A percentile compares a stretch with the other conserved stretches of the same genome.
Conservation (phyloP, 2,329 filamentous ascomycete species). For the Penicillium sp. region DNA sequence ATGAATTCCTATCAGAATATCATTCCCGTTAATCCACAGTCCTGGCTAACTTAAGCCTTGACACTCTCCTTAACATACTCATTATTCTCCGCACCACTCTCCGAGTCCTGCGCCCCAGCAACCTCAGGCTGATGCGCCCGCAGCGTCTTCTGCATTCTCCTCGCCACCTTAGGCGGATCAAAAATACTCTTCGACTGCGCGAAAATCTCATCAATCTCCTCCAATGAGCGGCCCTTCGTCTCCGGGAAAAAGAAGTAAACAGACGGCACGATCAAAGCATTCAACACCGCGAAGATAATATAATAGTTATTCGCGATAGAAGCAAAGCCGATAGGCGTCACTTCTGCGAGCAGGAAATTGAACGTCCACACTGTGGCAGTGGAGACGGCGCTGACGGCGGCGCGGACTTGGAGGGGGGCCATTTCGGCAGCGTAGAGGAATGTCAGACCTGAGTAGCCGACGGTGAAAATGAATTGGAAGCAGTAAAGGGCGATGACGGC, state of each 20-base stretch:
- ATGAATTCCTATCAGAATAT: background rate
- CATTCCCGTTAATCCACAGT: background rate
- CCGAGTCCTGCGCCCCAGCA: slow-evolving; percentile 13
- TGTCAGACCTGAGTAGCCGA: slow-evolving; percentile 65
- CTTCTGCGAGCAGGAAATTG: slow-evolving; percentile 46
- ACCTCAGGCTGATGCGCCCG: slow-evolving; percentile 2
- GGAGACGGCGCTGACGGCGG: slow-evolving; percentile 63
- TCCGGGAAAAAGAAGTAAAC: slow-evolving; percentile 50
- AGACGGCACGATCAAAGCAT: slow-evolving; percentile 38
- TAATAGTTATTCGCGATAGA: slow-evolving; percentile 57
- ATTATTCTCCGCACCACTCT: slow-evolving; percentile 20
- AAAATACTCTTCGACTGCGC: slow-evolving; percentile 39
- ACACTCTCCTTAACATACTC: slow-evolving; percentile 13
- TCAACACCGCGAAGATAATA: slow-evolving; percentile 53
- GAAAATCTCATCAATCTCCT: slow-evolving; percentile 51
- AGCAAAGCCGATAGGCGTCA: slow-evolving; percentile 47
- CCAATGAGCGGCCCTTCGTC: slow-evolving; percentile 46
- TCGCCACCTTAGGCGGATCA: slow-evolving; percentile 35
- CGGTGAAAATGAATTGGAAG: slow-evolving; percentile 66
- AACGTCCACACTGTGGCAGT: slow-evolving; percentile 54
- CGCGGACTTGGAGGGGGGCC: slow-evolving; percentile 49
- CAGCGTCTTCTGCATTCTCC: slow-evolving; percentile 20
- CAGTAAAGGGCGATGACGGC: slow-evolving; percentile 64
- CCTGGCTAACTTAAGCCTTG: slow-evolving; percentile 2
- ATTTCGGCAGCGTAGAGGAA: slow-evolving; percentile 67